Evolutionary conservation across 208 protist species (phyloP), one percentile per base, ranked within the genome.

Genomic region (Leishmania turanica): DNA sequence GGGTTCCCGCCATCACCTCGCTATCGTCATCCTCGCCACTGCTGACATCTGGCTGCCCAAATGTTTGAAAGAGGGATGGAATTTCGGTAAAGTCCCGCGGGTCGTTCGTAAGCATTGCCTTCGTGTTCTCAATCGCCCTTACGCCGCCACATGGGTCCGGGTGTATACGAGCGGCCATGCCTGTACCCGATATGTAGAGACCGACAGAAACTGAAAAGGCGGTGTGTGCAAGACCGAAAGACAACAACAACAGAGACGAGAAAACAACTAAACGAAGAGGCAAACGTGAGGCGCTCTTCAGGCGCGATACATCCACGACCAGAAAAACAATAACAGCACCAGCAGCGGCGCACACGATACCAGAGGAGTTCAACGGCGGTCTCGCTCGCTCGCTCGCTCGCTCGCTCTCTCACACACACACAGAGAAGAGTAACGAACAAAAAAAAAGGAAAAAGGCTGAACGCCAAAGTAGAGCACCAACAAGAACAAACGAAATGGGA

Each of bases 41-140:
- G 75, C 72, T 72, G 40, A 62, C 78, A 40, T 79, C 78, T 54
- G 78, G 77, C 5, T 66, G 65, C 34, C 84, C 87, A 77, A 92
- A 90, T 19, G 87, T 90, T 40, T 87, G 89, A 62, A 92, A 92
- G 60, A 92, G 89, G 11, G 89, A 91, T 13, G 84, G 76, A 34
- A 92, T 91, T 70, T 91, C 75, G 7, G 88, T 84, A n/a, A 56
- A 79, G 74, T 89, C 82, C 24, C 85, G 79, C 51, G 84, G 87
- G 73, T 88, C 87, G 73, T 45, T 71, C 0, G 85, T 88, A 11
- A 88, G 81, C n/a, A 70, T 82, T 3, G 45, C 64, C 49, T 83
- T 68, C 6, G 77, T 53, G 74, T 11, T 72, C 42, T 72, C 69
- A n/a, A 37, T 45, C 42, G 58, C 31, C 56, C 3, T 56, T 66